Evolutionary conservation across 495 filamentous ascomycete species (phyloP).

Genomic region (Talaromyces nanjingensis): DNA sequence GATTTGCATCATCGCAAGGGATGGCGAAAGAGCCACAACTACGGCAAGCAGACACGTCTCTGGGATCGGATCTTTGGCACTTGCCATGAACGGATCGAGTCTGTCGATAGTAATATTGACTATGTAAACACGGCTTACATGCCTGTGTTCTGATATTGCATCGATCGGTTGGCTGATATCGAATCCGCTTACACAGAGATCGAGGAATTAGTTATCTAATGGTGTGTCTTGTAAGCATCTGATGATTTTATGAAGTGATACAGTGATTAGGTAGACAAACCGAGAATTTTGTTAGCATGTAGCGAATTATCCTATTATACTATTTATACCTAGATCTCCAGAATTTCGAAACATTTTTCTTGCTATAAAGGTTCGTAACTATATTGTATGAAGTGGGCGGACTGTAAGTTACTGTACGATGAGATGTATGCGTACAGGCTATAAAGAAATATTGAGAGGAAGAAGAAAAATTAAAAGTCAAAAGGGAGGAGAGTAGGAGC

Average conservation of each 20-base stretch:
- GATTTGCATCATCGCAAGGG: conserved; percentile 35
- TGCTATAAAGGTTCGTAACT: neutral
- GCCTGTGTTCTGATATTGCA: conserved; percentile 19
- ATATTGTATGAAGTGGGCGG: neutral
- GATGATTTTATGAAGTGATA: neutral
- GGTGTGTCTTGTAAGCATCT: no score
- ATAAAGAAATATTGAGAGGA: no score
- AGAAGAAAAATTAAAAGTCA: no score
- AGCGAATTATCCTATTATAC: no score
- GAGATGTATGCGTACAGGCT: no score
- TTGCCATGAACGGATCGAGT: conserved; percentile 26
- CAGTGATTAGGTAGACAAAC: neutral
- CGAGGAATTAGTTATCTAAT: neutral
- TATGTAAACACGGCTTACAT: conserved; percentile 24
- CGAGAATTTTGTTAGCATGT: no score
- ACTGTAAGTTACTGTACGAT: no score
- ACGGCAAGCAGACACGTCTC: conserved; percentile 34
- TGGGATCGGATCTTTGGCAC: conserved; percentile 35
- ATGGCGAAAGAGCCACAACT: conserved; percentile 34
- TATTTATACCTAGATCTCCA: no score
- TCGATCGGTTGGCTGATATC: neutral
- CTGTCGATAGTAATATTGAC: conserved; percentile 23
- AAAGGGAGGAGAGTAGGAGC: no score
- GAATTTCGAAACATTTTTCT: no score
- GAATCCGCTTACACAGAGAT: neutral